Evolutionary conservation across 2,329 filamentous ascomycete genomes (phyloP), one percentile per base, ranked within the genome.

Genomic region (Microcyclospora tardicrescens): DNA sequence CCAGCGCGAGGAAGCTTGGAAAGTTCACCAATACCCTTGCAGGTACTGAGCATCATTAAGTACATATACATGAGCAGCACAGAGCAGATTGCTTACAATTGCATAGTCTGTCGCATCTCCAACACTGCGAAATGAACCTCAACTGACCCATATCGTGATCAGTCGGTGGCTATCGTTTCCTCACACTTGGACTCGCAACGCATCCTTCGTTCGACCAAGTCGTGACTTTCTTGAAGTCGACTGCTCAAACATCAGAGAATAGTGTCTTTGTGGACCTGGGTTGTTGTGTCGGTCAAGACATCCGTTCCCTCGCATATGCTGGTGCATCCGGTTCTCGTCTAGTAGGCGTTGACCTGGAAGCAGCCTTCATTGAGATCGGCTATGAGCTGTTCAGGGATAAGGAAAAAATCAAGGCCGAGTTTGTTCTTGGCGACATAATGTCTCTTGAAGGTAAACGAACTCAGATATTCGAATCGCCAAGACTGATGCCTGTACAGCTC

Each of bases 201-300:
- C 46, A 49, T 16, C 37, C 43, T 2, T 33, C 43, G 24, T 60
- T 58, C 31, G 35, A 41, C 10, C 44, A 51, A 24, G 47, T 59
- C 9, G 39, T 60, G 2, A 24, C 42, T 10, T 40, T 44, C 15
- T 34, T 54, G 45, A 43, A 50, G 34, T 43, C 38, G 11, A 39
- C 63, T 34, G 33, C 47, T 5, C 59, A 63, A 36, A 57, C 44
- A 10, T 48, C 63, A 24, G 19, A 8, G 19, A 24, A 24, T 24
- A 24, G 19, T 8, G 19, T 24, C 19, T 24, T 24, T 3, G 51
- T 64, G 11, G 62, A 65, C 40, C 42, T 65, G 2, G 62, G 61
- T 3, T 63, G 60, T 30, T 61, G 59, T 41, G 55, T 64, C 19
- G 61, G 53, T 0, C 61, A 64, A 42, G 61, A 65, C 30, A 45